A percentile compares a stretch with the other conserved stretches of the same genome.
These are phyloP conservation scores for Nothophytophthora sp. DNA, from an alignment of 352 stramenopile genomes.

Conservation along the genomic window DNA sequence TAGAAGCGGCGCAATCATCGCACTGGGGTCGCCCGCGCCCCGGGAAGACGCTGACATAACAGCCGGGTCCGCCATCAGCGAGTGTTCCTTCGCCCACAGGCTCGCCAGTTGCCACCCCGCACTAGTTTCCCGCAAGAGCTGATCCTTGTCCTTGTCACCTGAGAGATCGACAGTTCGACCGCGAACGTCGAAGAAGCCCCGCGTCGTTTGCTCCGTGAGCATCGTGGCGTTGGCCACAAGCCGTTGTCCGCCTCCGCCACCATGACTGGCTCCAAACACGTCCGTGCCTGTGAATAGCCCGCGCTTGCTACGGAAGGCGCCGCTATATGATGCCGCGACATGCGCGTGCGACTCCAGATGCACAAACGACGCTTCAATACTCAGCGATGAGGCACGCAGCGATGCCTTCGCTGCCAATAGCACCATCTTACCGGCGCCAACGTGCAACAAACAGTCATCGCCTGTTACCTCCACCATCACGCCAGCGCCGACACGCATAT, in stretches of 20 bases:
- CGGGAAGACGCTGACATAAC: slow-evolving; percentile 9
- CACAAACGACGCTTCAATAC: slow-evolving; percentile 64
- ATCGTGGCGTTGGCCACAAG: slow-evolving; percentile 39
- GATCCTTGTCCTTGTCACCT: slow-evolving; percentile 24
- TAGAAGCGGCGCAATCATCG: slow-evolving; percentile 38
- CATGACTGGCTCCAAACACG: slow-evolving; percentile 53
- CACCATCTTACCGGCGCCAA: slow-evolving; percentile 60
- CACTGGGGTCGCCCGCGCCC: slow-evolving; percentile 18
- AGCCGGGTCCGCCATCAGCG: slow-evolving; percentile 20
- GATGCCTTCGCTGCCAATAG: slow-evolving; percentile 31
- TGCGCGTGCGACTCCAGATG: slow-evolving; percentile 42
- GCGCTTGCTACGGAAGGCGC: slow-evolving; percentile 19
- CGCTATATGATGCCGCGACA: slow-evolving; percentile 39
- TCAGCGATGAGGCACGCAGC: slow-evolving; percentile 46
- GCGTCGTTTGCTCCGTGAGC: slow-evolving; percentile 31
- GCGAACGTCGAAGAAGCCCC: slow-evolving; percentile 57
- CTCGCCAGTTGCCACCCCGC: slow-evolving; percentile 51
- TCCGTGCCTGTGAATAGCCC: slow-evolving; percentile 41
- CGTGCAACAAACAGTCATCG: slow-evolving; percentile 55
- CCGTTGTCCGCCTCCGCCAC: slow-evolving; percentile 50
- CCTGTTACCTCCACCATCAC: slow-evolving; percentile 44
- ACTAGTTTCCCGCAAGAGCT: slow-evolving; percentile 41
- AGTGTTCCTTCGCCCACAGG: slow-evolving; percentile 45
- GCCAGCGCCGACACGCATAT: slow-evolving; percentile 39
- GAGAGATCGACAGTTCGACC: slow-evolving; percentile 21